Evolutionary conservation across 208 protist species (phyloP).

Genomic region (Acanthamoeba rhysodes): DNA sequence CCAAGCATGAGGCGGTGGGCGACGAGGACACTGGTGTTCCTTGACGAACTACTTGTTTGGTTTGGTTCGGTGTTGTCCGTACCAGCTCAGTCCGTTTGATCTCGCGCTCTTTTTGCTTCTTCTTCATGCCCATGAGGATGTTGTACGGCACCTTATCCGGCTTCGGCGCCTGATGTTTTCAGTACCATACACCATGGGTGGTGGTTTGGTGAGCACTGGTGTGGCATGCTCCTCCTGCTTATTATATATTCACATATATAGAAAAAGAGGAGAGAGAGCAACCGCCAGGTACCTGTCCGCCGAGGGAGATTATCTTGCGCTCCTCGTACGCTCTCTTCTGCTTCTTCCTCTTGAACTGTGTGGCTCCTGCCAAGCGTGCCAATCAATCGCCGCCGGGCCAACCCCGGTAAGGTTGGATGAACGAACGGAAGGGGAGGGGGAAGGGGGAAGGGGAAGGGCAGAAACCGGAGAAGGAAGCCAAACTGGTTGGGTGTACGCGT

Average conservation of each 20-base stretch:
- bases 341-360: constrained; percentile 5
- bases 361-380: neutral
- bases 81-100: neutral
- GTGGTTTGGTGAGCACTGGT: no score
- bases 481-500: neutral
- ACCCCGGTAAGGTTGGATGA: neutral
- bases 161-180: constrained; percentile 7
- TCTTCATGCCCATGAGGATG: constrained; percentile 2
- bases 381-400: neutral
- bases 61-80: no score
- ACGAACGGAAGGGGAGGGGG: no score
- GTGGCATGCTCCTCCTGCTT: no score
- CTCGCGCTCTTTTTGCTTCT: constrained; percentile 25
- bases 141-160: constrained; percentile 3
- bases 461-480: neutral
- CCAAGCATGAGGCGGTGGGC: neutral
- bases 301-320: constrained; percentile 19
- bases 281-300: neutral
- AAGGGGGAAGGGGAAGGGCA: no score
- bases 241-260: no score
- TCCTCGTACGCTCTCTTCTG: neutral
- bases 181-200: no score
- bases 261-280: no score
- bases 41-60: neutral
- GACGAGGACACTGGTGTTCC: no score